Base-by-base conservation (phyloP, 352 stramenopile genomes). In the Stramenopiles sp. region DNA sequence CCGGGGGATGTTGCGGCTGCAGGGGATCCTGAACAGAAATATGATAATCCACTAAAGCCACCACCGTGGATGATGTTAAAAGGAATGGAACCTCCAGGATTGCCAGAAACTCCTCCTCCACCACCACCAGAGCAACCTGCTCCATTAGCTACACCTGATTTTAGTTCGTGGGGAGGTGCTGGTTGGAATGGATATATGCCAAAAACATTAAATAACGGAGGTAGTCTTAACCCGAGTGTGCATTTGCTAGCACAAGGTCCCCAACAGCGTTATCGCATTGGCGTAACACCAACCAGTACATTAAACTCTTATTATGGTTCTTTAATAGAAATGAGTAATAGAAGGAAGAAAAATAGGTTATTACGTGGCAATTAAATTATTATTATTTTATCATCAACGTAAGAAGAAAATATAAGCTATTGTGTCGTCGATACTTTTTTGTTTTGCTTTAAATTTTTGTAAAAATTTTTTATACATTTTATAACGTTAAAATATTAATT, bases 1-100 rank as follows among this genome's bases (percentile, higher is more conserved):
- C 30, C 30, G 4, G 31, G 31, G 7, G 65, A 76, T 33, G 65
- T 76, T 33, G 65, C 53, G 53, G 53, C 27, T 69, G n/a, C 38
- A 53, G 38, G 13, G 4, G 65, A 20, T 4, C 30, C 30, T 31
- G 30, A 4, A 13, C 65, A 76, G 13, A 76, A 76, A 13, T 76
- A 76, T 76, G 65, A 76, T 13, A 33, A 76, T 20, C 65, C 65
- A 31, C 65, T 31, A 4, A 76, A 76, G 65, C 65, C 65, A 33
- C 65, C 65, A 13, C 4, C 4, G 13, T 76, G 65, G 65, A 76
- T 76, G 31, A 31, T 33, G 30, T 76, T 76, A 33, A 76, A 76
- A 33, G 4, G 13, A 7, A 76, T 76, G 65, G 30, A 33, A 13
- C 7, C 65, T 4, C 65, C 65, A 33, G 65, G 65, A 33, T 13